Evolutionary conservation across 1,284 basidiomycete species (phyloP).

Genomic region (Singerocomus rubriflavus): DNA sequence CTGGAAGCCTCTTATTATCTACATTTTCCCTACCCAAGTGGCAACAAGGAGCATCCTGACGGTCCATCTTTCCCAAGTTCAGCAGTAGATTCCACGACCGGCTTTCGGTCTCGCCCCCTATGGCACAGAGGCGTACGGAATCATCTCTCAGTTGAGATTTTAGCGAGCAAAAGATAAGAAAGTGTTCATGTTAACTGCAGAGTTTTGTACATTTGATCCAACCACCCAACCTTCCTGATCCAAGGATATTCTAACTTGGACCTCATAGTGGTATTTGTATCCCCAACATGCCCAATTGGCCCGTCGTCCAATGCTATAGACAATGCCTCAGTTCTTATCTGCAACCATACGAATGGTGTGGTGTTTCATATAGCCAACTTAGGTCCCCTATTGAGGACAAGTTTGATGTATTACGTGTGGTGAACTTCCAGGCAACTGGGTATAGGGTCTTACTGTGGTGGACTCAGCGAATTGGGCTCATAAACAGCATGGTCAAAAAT

Average conservation of each 20-base stretch:
- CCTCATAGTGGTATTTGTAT: not conserved
- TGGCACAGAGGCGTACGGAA: too few relatives aligned
- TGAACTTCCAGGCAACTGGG: not conserved
- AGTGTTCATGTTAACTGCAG: not conserved
- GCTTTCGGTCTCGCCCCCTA: too few relatives aligned
- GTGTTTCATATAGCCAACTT: not conserved
- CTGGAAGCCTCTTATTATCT: not conserved
- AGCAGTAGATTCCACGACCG: too few relatives aligned
- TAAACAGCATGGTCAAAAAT: constrained; percentile 4
- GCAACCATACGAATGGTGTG: not conserved
- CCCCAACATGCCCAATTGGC: not conserved
- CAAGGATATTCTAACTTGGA: not conserved
- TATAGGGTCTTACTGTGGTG: not conserved
- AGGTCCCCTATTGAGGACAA: not conserved
- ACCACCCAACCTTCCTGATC: not conserved
- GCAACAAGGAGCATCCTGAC: not conserved
- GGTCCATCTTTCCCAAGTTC: too few relatives aligned
- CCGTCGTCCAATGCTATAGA: not conserved
- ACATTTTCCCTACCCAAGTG: not conserved
- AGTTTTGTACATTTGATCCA: not conserved
- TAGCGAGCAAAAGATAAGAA: not conserved
- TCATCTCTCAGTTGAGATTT: too few relatives aligned
- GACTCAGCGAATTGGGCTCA: not conserved
- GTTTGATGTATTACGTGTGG: not conserved
- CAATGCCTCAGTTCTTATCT: not conserved